Evolutionary conservation across 768 basidiomycete species (phyloP).

Genomic region (Boletus barrowsii): DNA sequence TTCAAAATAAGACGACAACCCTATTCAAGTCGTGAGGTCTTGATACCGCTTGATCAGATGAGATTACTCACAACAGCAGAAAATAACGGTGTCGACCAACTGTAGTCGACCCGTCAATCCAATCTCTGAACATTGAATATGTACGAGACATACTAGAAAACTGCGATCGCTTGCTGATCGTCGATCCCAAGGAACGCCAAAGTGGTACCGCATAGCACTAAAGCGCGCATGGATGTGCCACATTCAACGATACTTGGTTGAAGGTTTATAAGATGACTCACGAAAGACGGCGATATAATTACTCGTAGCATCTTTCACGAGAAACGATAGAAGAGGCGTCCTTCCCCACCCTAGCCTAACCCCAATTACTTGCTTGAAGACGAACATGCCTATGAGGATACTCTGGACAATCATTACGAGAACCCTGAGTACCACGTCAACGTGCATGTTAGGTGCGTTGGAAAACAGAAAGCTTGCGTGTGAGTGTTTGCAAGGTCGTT

Average conservation of each 20-base stretch:
- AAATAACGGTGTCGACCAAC: constrained; percentile 14
- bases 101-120: constrained; percentile 4
- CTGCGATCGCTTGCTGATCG: neutral
- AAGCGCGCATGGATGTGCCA: neutral
- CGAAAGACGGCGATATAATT: constrained; percentile 41
- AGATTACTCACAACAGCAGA: constrained; percentile 17
- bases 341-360: constrained; percentile 40
- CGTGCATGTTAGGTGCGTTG: neutral
- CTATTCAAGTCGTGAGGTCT: neutral
- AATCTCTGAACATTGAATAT: neutral
- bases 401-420: constrained; percentile 33
- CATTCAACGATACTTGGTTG: neutral
- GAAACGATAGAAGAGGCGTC: constrained; percentile 37
- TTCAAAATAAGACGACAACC: constrained; percentile 25
- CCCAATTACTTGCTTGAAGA: constrained; percentile 35
- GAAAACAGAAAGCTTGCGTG: constrained; percentile 17
- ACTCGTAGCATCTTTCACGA: constrained; percentile 46
- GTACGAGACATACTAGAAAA: constrained; percentile 7
- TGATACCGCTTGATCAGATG: neutral
- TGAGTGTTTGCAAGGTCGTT: neutral
- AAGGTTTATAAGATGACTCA: constrained; percentile 14
- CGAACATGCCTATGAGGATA: constrained; percentile 38
- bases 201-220: constrained; percentile 3
- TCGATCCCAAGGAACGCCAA: neutral
- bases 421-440: constrained; percentile 4